Evolutionary conservation across 805 yeast genomes (phyloP), one percentile per base, ranked within the genome.

Genomic region (Suhomyces sp.): DNA sequence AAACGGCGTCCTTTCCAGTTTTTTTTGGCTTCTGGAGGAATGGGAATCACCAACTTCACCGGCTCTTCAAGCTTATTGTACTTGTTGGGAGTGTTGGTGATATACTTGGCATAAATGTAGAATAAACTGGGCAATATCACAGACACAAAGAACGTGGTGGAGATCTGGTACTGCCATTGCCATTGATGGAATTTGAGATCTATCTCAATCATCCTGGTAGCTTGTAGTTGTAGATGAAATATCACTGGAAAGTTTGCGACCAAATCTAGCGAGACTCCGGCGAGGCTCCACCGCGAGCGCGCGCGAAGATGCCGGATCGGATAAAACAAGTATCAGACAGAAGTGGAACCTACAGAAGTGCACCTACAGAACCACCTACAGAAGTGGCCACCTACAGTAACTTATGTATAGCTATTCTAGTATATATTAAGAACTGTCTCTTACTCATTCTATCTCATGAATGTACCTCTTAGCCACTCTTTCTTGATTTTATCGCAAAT

Each of bases 1-100:
- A 90, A 74, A 49, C 97, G 75, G 61, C 84, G 87, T 6, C 96
- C 96, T 68, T 91, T 91, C 97, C 97, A 92, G 65, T 90, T 93
- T 4, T 91, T 90, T 65, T 84, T 79, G 29, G 96, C 90, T 62
- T 87, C 90, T 55, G 81, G 87, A 2, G 96, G 96, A 29, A 84
- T 72, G 3, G 84, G 79, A 17, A 85, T 64, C 44, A 76, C 77
- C 60, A 85, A 74, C 57, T 81, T 82, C 19, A 66, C 57, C 2
- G 80, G 76, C 24, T 69, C 76, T 56, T 75, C 80, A n/a, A 74
- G 58, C 53, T 68, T 71, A 55, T 74, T 74, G 63, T 73, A 74
- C 52, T 68, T 65, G 56, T 74, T 75, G 24, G 79, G 78, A 6
- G 63, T 57, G 15, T 60, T 59, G n/a, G 77, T 64, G 47, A 74